Evolutionary conservation across 495 filamentous ascomycete species (phyloP), one percentile per base, ranked within the genome.

Genomic region (Podospora bellae-mahoneyi): DNA sequence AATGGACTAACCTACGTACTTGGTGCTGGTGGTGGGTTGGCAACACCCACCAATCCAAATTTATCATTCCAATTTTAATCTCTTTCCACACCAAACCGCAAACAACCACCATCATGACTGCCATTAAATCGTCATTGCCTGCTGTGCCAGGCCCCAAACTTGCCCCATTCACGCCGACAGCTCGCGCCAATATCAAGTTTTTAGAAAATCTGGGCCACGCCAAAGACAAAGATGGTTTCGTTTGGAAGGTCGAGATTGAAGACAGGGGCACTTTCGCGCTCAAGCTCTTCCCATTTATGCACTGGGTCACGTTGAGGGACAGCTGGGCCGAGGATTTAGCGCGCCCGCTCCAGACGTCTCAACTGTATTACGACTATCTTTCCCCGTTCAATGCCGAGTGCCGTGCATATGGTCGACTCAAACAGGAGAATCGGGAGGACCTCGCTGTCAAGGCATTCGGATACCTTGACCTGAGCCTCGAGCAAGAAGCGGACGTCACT

Each of bases 331-430:
- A n/a, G 2, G 19, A 39, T 44, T 32, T 62, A 34, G 34, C 23
- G 18, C 39, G n/a, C 26, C 32, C 30, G 30, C 68, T 69, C 10
- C 18, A 58, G 28, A 66, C 20, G 5, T 55, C 60, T n/a, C 64
- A 64, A 19, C 27, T 34, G 18, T 70, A 62, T 20, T 23, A 64
- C 48, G 65, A 68, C 30, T 67, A 65, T 23, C 64, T 59, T 34
- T 62, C 68, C 34, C 58, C 69, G 1, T 71, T 74, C 63, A 61
- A 65, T 64, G 62, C 55, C 59, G 67, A 72, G 66, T 72, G 67
- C 62, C 62, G 67, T 26, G 65, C 65, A 18, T 72, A 72, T 57
- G 64, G 67, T 57, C 65, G 65, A 48, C 62, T 72, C 39, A 65
- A 69, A 20, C 57, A 72, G 55, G 23, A 32, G 54, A 30, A 64